Base-by-base conservation (phyloP, 1,284 basidiomycete species). In the Rhodotorula sp. region DNA sequence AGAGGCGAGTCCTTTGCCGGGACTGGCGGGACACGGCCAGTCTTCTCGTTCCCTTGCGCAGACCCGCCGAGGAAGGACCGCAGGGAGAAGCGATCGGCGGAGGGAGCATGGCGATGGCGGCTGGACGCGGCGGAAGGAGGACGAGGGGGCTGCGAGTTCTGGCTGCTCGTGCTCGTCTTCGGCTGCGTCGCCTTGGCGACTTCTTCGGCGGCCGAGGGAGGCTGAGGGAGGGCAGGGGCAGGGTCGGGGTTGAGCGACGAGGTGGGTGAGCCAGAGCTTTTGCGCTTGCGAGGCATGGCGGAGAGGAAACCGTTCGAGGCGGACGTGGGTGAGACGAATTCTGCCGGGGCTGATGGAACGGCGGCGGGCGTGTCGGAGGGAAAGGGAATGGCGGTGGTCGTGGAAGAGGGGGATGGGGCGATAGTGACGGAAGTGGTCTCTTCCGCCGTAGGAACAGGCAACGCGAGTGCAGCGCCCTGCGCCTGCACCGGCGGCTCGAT, bases 1-100 rank as follows among this genome's bases (percentile, higher is more conserved):
- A 71, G 49, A 9, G 69, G 54, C 15, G 55, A 24, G 34, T 68
- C 64, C 55, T 59, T 34, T 5, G 36, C 24, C 19, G 57, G 32
- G 39, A 49, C 39, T 8, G 19, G 47, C 58, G 48, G 29, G n/a
- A 22, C 19, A 7, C 24, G 56, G 15, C 27, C 51, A 30, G 52
- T 22, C 32, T 61, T 60, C 53, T 59, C 64, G 30, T 51, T 53
- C 11, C 55, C 51, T 27, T 74, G 73, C 8, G 73, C 68, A 19
- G 78, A 74, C 20, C 63, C 74, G 47, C 84, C 82, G 63, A 90
- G 85, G 58, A 90, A 82, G 78, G 87, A 87, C 60, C 86, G 84
- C 19, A 90, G 82, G n/a, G 86, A 87, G 76, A 90, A 88, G 78
- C 88, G 88, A 82, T 90, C 89, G 72, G 89, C 83, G 0, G 89